Base-by-base conservation (phyloP, 495 filamentous ascomycete genomes). In the Podospora bellae-mahoneyi region DNA sequence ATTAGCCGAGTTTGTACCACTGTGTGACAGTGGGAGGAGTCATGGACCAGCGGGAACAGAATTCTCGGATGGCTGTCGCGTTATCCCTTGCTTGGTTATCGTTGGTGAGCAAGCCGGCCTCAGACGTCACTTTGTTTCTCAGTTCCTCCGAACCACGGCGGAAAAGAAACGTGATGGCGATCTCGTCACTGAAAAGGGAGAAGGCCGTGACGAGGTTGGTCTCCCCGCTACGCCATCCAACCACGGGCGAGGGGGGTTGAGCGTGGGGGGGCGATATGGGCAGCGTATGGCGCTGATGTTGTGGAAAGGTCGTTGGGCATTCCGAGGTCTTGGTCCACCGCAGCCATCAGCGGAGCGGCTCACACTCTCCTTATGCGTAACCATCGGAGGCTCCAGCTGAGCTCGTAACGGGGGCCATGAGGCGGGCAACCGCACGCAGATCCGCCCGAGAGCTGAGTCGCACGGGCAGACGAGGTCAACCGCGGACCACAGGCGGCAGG, bases 391-490 rank as follows among this genome's bases (percentile, higher is more conserved):
- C 7, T 30, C 54, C 60, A 67, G 69, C 69, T 71, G 69, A 67
- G 28, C 39, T 69, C 44, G 70, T 57, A 62, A 48, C 39, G 10
- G 13, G 39, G 34, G 23, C 5, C 39, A 66, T 54, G 57, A 69
- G 66, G 67, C 64, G 64, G 64, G 60, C 15, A 13, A 48, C 5
- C 34, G 62, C 60, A 48, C 28, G 62, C 53, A 28, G 48, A 48
- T 48, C 7, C 9, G 39, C 15, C 66, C n/a, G 39, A 13, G 44
- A 66, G 66, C 60, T 68, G 64, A 66, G 64, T 67, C 60, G 66
- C 66, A 44, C 44, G 59, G 5, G 58, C 7, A 54, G 28, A 34
- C 16, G 57, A 30, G n/a, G 32, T 44, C 64, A 58, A 60, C 39
- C 39, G 18, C 5, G 39, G 39, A 48, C 39, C 39, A 16, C 39